Percentiles rank a stretch among this genome's conserved stretches.
These are phyloP conservation scores for Polytolypa hystricis DNA, from an alignment of 2,329 filamentous ascomycete species.

Conservation along the genomic window DNA sequence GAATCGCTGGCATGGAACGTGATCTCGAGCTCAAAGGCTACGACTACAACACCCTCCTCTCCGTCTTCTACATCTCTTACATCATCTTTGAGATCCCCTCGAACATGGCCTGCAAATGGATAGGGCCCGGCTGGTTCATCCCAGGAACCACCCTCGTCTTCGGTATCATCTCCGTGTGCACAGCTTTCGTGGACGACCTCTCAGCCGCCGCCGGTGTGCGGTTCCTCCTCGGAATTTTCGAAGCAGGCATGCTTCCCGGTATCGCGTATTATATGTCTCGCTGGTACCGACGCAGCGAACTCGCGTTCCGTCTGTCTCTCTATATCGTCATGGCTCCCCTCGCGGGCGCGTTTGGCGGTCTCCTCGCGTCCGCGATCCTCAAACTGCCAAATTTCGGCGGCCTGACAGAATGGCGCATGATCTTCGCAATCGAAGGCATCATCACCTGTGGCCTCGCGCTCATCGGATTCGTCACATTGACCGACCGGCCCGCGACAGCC, in stretches of 20 bases:
- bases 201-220: slow-evolving; percentile 48
- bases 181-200: slow-evolving; percentile 51
- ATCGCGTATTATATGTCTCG: slow-evolving; percentile 63
- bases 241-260: slow-evolving; percentile 63
- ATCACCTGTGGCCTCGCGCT: slow-evolving; percentile 9
- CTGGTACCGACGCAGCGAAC: slow-evolving; percentile 60
- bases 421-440: slow-evolving; percentile 12
- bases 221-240: slow-evolving; percentile 57
- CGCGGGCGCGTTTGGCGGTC: slow-evolving; percentile 59
- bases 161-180: slow-evolving; percentile 52
- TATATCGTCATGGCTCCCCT: slow-evolving; percentile 62
- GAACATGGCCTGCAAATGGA: slow-evolving; percentile 57
- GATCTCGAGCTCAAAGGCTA: slow-evolving; percentile 50
- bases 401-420: slow-evolving; percentile 10
- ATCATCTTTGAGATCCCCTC: slow-evolving; percentile 59
- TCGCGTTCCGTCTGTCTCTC: slow-evolving; percentile 55
- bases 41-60: slow-evolving; percentile 59
- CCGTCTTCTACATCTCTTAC: slow-evolving; percentile 62
- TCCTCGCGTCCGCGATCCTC: slow-evolving; percentile 41
- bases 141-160: slow-evolving; percentile 52
- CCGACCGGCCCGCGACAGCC: slow-evolving; percentile 9
- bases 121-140: slow-evolving; percentile 63
- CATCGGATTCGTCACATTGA: slow-evolving; percentile 8
- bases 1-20: slow-evolving; percentile 51
- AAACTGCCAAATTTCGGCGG: slow-evolving; percentile 9